These are phyloP conservation scores for Lachnellula arida DNA, from an alignment of 2,329 filamentous ascomycete species.

Conservation along the genomic window DNA sequence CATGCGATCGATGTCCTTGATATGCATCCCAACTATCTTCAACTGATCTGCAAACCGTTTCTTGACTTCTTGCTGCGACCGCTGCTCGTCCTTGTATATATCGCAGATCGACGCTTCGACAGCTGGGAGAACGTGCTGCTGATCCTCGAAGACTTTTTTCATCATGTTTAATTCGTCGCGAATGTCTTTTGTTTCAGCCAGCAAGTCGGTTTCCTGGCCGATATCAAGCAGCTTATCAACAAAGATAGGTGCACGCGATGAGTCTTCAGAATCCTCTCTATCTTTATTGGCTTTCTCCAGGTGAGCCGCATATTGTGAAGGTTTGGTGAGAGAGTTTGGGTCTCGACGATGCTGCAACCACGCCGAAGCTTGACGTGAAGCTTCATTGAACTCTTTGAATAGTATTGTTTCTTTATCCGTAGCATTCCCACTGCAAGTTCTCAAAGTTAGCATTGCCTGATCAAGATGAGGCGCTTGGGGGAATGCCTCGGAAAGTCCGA, in stretches of 20 bases:
- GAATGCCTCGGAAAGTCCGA: no score
- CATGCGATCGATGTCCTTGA: constrained; percentile 53
- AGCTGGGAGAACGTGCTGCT: constrained; percentile 20
- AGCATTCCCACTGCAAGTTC: constrained; percentile 12
- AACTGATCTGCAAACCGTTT: constrained; percentile 20
- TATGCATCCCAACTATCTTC: constrained; percentile 19
- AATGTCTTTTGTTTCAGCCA: constrained; percentile 43
- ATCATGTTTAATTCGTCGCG: constrained; percentile 46
- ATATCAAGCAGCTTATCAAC: constrained; percentile 37
- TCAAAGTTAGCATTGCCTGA: no score
- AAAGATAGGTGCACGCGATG: constrained; percentile 18
- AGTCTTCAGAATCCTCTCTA: constrained; percentile 23
- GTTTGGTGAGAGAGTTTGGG: constrained; percentile 13
- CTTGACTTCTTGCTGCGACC: constrained; percentile 20
- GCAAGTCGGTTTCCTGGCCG: constrained; percentile 38
- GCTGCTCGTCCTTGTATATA: constrained; percentile 20
- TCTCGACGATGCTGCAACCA: constrained; percentile 23
- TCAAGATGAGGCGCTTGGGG: no score
- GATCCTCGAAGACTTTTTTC: constrained; percentile 36
- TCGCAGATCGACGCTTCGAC: constrained; percentile 23
- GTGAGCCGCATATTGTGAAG: constrained; percentile 6
- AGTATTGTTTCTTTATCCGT: constrained; percentile 23
- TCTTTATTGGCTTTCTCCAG: constrained; percentile 1
- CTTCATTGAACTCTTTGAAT: constrained; percentile 25
- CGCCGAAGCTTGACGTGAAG: constrained; percentile 22